A percentile compares a stretch with the other conserved stretches of the same genome.
Evolutionary conservation across 208 protist genomes (phyloP).

Genomic region (Trypanosoma scelopori): DNA sequence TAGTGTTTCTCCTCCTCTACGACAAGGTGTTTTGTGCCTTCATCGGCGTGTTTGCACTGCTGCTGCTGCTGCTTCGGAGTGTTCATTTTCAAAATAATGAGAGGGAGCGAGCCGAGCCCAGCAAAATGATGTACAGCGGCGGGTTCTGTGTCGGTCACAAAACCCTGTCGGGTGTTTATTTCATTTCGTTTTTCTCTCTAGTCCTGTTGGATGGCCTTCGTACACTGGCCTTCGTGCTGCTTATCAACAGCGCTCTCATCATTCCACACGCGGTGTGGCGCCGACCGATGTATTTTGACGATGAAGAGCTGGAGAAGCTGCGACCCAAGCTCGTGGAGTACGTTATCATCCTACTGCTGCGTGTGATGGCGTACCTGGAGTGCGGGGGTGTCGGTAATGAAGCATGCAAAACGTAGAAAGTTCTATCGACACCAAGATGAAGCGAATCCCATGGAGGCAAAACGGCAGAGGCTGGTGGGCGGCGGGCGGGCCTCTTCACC

Average conservation of each 20-base stretch:
- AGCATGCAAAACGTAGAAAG: too few species aligned
- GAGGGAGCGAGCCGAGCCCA: constrained; percentile 30
- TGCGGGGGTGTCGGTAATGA: constrained; percentile 28
- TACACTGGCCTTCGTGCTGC: constrained; percentile 32
- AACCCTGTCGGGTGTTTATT: constrained; percentile 36
- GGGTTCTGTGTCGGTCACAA: constrained; percentile 49
- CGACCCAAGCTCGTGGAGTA: constrained; percentile 75
- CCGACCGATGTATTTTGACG: constrained; percentile 78
- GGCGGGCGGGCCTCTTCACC: too few species aligned
- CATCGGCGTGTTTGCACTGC: constrained; percentile 31
- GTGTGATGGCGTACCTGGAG: constrained; percentile 67
- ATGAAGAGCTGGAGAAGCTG: constrained; percentile 85
- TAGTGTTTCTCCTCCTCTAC: constrained; percentile 66
- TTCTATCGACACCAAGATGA: neutral
- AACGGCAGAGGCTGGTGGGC: neutral
- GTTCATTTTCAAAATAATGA: constrained; percentile 29
- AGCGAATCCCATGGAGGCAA: neutral
- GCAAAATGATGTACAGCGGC: constrained; percentile 28
- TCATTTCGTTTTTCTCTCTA: constrained; percentile 36
- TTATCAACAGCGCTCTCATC: constrained; percentile 58
- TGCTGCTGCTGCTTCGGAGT: constrained; percentile 45
- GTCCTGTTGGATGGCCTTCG: constrained; percentile 52
- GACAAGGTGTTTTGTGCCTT: constrained; percentile 59
- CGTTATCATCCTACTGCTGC: constrained; percentile 44
- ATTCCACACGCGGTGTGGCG: constrained; percentile 74